A percentile compares a stretch with the other conserved stretches of the same genome.
Conservation (phyloP, 768 basidiomycete genomes). For the Trichaptum fuscoviolaceum region DNA sequence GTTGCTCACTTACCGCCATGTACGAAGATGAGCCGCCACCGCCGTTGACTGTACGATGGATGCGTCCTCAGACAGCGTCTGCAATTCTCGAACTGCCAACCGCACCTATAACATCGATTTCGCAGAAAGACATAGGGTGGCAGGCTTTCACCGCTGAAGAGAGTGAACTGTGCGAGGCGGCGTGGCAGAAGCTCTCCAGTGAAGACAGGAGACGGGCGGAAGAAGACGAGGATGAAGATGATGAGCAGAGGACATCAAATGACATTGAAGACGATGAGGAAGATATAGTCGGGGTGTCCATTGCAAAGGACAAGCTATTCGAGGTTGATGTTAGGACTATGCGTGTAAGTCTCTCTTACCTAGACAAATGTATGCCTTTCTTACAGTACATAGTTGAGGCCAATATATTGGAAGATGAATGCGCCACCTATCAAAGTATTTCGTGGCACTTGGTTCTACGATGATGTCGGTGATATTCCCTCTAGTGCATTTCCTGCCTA, state of each 20-base stretch:
- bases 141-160: constrained; percentile 20
- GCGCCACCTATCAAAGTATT: constrained; percentile 30
- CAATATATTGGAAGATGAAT: constrained; percentile 36
- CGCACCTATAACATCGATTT: constrained; percentile 13
- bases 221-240: constrained; percentile 1
- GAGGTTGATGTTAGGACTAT: constrained; percentile 24
- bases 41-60: constrained; percentile 11
- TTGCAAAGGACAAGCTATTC: constrained; percentile 20
- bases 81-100: constrained; percentile 16
- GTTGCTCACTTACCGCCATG: neutral
- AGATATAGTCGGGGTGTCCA: constrained; percentile 17
- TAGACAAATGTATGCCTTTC: neutral
- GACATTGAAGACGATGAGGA: constrained; percentile 15
- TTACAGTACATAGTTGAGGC: constrained; percentile 21
- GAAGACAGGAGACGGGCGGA: constrained; percentile 6
- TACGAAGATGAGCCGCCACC: neutral
- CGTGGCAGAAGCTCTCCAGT: constrained; percentile 17
- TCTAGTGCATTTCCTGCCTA: neutral
- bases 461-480: constrained; percentile 19
- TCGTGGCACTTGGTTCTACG: constrained; percentile 34
- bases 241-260: constrained; percentile 7
- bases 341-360: constrained; percentile 14
- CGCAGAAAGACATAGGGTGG: constrained; percentile 13
- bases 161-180: constrained; percentile 20
- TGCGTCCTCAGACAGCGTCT: constrained; percentile 12